Percentiles rank a stretch among this genome's conserved stretches.
These are phyloP conservation scores for Aurantiochytrium sp. DNA, from an alignment of 108 stramenopile genomes.

Conservation along the genomic window DNA sequence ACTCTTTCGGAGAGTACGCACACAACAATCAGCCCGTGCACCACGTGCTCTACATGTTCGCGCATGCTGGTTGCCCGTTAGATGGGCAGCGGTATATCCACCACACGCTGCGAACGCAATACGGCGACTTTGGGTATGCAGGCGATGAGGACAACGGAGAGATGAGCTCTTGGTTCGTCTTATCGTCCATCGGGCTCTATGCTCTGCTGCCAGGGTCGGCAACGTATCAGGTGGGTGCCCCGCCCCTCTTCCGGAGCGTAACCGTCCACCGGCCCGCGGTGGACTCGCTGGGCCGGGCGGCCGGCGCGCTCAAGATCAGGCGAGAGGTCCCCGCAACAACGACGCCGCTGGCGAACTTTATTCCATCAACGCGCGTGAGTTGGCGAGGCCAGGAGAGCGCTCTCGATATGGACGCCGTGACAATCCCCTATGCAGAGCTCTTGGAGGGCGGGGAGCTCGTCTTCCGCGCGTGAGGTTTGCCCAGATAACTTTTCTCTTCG, in stretches of 20 bases:
- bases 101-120: conserved; percentile 26
- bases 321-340: neutral
- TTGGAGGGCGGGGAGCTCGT: conserved; percentile 1
- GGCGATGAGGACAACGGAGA: conserved; percentile 52
- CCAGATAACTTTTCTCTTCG: no score
- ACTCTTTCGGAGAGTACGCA: conserved; percentile 45
- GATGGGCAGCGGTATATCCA: conserved; percentile 5
- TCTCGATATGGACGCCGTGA: neutral
- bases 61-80: neutral
- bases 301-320: neutral
- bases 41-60: conserved; percentile 38
- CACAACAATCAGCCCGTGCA: conserved; percentile 49
- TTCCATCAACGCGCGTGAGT: neutral
- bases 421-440: neutral
- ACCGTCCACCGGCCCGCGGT: neutral
- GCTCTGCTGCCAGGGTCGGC: conserved; percentile 17
- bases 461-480: neutral
- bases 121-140: conserved; percentile 35
- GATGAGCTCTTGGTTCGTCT: conserved; percentile 40
- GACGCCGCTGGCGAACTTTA: neutral
- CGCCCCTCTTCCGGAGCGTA: neutral
- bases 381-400: neutral
- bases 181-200: conserved; percentile 35
- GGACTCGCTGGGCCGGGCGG: neutral
- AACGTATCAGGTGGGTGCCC: conserved; percentile 32